Percentiles rank a stretch among this genome's conserved stretches.
phyloP scores from a whole-genome alignment of 768 basidiomycete genomes.

The Termitomyces eurrhizus region DNA sequence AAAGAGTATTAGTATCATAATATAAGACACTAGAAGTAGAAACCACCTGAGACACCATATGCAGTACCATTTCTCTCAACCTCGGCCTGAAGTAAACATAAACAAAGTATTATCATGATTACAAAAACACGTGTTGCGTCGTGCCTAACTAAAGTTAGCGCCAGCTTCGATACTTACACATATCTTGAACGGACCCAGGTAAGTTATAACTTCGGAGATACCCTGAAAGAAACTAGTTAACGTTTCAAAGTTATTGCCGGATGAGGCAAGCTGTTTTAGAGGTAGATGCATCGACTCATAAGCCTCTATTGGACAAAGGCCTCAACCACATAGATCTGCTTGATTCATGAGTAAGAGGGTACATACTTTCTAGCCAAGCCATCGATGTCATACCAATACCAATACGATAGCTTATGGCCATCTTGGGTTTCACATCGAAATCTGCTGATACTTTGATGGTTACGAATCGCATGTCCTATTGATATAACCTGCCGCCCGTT shows the following conservation, averaged over 20 bases:
- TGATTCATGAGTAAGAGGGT: neutral
- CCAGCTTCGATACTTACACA: neutral
- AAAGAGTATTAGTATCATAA: neutral
- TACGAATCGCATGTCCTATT: neutral
- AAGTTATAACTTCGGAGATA: neutral
- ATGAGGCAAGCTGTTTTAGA: neutral
- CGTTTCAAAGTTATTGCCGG: neutral
- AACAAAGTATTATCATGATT: too few species aligned
- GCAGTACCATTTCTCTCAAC: too few species aligned
- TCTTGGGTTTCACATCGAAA: neutral
- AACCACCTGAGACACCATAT: neutral
- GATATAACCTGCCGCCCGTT: neutral
- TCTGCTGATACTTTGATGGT: constrained; percentile 6
- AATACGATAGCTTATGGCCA: neutral
- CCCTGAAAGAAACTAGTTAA: neutral
- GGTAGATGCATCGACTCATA: neutral
- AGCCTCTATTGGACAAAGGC: neutral
- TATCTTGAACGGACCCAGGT: neutral
- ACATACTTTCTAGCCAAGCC: neutral
- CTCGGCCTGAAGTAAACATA: too few species aligned
- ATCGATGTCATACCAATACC: neutral
- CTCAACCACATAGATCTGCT: neutral
- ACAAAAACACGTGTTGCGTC: neutral
- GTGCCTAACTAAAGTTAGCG: neutral
- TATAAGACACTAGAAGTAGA: neutral